phyloP scores from a whole-genome alignment of 2,329 filamentous ascomycete species.

The Ophiostoma quercus region DNA sequence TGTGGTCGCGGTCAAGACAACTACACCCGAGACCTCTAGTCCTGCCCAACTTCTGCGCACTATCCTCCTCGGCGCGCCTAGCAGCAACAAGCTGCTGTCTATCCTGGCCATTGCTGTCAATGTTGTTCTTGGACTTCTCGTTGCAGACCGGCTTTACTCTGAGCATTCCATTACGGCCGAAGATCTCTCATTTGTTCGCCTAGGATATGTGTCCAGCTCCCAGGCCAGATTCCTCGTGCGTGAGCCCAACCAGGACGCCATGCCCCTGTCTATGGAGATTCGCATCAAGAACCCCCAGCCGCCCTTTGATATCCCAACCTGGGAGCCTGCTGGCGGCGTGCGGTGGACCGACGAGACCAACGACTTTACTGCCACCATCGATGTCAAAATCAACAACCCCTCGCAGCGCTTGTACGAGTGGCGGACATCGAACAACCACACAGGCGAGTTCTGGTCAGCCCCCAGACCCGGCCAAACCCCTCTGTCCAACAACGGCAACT shows the following conservation, averaged over 20 bases:
- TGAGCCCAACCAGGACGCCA: slow-evolving; percentile 68
- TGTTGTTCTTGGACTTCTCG: slow-evolving; percentile 59
- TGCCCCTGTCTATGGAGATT: slow-evolving; percentile 70
- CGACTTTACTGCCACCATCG: slow-evolving; percentile 73
- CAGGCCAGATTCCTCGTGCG: slow-evolving; percentile 78
- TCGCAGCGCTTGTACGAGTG: slow-evolving; percentile 77
- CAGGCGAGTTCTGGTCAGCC: slow-evolving; percentile 73
- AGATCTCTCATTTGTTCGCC: slow-evolving; percentile 76
- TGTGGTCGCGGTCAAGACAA: slow-evolving; percentile 38
- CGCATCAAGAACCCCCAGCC: slow-evolving; percentile 48
- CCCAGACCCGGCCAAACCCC: slow-evolving; percentile 63
- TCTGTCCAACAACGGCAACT: slow-evolving; percentile 58
- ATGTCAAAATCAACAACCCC: slow-evolving; percentile 56
- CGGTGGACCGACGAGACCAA: slow-evolving; percentile 65
- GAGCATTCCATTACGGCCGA: slow-evolving; percentile 65
- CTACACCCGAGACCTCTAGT: slow-evolving; percentile 47
- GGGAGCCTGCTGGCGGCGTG: slow-evolving; percentile 63
- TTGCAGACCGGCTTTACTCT: slow-evolving; percentile 72
- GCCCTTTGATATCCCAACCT: slow-evolving; percentile 53
- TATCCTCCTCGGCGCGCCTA: slow-evolving; percentile 71
- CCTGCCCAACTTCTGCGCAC: slow-evolving; percentile 50
- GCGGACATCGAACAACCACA: slow-evolving; percentile 78
- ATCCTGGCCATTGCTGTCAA: slow-evolving; percentile 68
- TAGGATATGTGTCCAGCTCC: slow-evolving; percentile 78
- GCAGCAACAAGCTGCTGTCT: slow-evolving; percentile 62